phyloP scores from a whole-genome alignment of 1,139 yeast species.

The Lodderomyces theae region DNA sequence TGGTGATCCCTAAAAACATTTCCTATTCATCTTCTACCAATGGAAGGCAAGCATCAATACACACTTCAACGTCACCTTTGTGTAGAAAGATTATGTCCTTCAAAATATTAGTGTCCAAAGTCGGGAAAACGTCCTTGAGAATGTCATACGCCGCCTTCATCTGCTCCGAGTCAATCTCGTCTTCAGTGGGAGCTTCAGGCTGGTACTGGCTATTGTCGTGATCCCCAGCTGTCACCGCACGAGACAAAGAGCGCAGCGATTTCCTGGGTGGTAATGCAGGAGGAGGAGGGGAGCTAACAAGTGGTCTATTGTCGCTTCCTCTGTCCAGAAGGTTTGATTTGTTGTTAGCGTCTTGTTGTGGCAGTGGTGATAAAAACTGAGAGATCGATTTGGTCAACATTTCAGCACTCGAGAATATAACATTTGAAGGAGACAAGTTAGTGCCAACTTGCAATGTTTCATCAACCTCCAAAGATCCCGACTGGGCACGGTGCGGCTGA shows the following conservation, averaged over 20 bases:
- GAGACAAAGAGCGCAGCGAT: conserved; percentile 4
- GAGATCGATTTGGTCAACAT: conserved; percentile 50
- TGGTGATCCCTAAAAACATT: not conserved
- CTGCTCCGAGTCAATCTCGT: conserved; percentile 14
- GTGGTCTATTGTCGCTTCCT: not conserved
- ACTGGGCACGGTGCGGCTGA: conserved; percentile 18
- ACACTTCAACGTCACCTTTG: conserved; percentile 66
- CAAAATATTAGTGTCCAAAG: conserved; percentile 63
- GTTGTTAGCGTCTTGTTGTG: conserved; percentile 18
- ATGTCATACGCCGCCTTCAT: conserved; percentile 35
- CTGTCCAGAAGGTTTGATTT: not conserved
- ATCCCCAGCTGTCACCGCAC: conserved; percentile 7
- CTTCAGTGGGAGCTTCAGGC: conserved; percentile 13
- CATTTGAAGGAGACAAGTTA: conserved; percentile 48
- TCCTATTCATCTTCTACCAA: conserved; percentile 22
- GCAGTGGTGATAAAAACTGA: conserved; percentile 44
- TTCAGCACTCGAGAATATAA: conserved; percentile 52
- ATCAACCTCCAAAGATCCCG: not conserved
- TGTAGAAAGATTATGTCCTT: conserved; percentile 69
- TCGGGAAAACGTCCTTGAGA: conserved; percentile 72
- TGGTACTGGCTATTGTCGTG: conserved; percentile 9
- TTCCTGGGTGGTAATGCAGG: conserved; percentile 6
- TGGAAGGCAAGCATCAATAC: conserved; percentile 64
- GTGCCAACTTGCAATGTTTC: conserved; percentile 2
- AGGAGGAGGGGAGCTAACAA: conserved; percentile 2